Evolutionary conservation across 306 rosid genomes (phyloP), one percentile per base, ranked within the genome.

Genomic region (Cicer cuneatum): DNA sequence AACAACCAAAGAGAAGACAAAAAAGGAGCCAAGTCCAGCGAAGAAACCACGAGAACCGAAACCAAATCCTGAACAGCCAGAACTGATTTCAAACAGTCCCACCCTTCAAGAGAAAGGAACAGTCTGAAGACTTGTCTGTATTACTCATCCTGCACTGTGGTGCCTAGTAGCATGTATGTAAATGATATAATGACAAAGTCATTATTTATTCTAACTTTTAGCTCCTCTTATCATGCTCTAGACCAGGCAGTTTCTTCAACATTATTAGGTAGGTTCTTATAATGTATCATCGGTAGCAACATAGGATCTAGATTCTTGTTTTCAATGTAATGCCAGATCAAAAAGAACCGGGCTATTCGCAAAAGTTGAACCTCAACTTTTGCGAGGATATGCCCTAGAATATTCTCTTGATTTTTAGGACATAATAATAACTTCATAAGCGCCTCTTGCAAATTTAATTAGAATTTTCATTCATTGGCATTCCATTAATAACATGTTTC

Each of bases 1-100:
- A 80, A 60, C 51, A 80, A 60, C 51, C 60, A 83, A 77, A 68
- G 90, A 69, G 39, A 79, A 37, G 66, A 68, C 72, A 39, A 85
- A 80, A 35, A 82, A 58, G 40, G 62, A 63, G 59, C 63, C 88
- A 52, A 80, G 9, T 33, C 64, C 63, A 1, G 54, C 24, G 3
- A 59, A 59, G 33, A 10, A 60, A 38, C 38, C 78, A 33, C 65
- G 7, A 58, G 67, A 46, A 54, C 13, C 11, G 1, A 41, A 72
- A 74, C 29, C 53, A 7, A 66, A 66, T 19, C n/a, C 76, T 41
- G 48, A 60, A 66, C 62, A 42, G 5, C 67, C 66, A 7, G 77
- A 78, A 77, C 53, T 73, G 67, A 61, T 78, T 72, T 46, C 37
- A 1, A 59, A 76, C 74, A 29, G 65, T 66, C 21, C 56, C 70